A percentile compares a stretch with the other conserved stretches of the same genome.
These are phyloP conservation scores for Ceratocystis destructans DNA, from an alignment of 2,329 filamentous ascomycete species.

Conservation along the genomic window DNA sequence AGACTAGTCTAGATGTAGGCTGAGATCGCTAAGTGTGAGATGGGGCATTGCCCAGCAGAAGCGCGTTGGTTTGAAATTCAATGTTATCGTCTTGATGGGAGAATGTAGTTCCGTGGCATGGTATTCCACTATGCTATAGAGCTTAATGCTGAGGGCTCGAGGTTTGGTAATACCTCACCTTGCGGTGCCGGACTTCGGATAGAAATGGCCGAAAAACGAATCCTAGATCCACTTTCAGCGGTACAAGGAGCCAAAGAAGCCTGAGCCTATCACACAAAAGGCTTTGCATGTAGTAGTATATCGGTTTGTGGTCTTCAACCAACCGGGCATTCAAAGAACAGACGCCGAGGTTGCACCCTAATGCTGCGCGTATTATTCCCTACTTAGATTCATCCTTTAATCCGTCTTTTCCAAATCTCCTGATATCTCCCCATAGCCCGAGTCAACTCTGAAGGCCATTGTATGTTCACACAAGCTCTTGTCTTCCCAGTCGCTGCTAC, in stretches of 20 bases:
- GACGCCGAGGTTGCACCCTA: too few relatives aligned
- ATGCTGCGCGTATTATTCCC: neutral
- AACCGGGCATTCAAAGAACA: too few relatives aligned
- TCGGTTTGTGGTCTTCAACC: too few relatives aligned
- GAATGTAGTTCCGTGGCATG: neutral
- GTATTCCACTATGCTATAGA: neutral
- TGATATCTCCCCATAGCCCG: slow-evolving; percentile 10
- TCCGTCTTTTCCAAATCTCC: neutral
- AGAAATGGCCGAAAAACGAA: neutral
- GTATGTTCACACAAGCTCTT: neutral
- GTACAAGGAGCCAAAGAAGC: neutral
- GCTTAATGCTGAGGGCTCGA: neutral
- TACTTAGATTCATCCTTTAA: neutral
- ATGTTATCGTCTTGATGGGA: neutral
- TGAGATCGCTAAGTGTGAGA: too few relatives aligned
- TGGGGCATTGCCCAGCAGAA: too few relatives aligned
- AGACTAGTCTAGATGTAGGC: too few relatives aligned
- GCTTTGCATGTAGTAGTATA: too few relatives aligned
- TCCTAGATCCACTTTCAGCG: neutral
- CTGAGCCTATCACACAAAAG: too few relatives aligned
- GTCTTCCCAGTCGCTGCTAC: neutral
- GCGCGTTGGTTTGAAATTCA: too few relatives aligned
- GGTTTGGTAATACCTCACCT: neutral
- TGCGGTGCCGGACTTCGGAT: neutral
- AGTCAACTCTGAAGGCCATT: slow-evolving; percentile 15